Evolutionary conservation across 768 basidiomycete species (phyloP), one percentile per base, ranked within the genome.

Genomic region (Trametes cingulata): DNA sequence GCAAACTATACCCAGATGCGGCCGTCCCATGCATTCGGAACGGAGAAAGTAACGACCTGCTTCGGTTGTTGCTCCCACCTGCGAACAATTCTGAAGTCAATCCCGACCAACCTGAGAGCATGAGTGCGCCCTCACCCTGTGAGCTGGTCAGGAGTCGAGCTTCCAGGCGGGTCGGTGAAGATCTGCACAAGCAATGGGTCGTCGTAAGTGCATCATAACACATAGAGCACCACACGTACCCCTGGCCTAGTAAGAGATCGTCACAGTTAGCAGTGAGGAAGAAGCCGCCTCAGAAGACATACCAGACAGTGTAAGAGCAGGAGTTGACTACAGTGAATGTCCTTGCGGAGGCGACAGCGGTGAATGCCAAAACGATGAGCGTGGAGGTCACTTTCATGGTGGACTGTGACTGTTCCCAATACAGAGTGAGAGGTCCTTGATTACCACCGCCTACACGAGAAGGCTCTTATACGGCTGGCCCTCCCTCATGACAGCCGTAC

Each of bases 241-340:
- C 71, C 73, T 20, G 73, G 73, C 71, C 73, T 73, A 48, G 5
- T 12, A n/a, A 8, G 14, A 6, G 27, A 12, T 19, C 15, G 19
- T 8, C 22, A 9, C 19, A 35, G 27, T 36, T 17, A 24, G 17
- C 14, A 39, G 2, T 29, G 4, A 45, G 20, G 13, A 17, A 46
- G 33, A 13, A 1, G 19, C 27, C 2, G 1, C 22, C n/a, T 29
- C 45, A 39, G 14, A 37, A 37, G 19, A 63, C 68, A 19, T 52
- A 77, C 77, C 77, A 78, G 39, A 78, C 70, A 1, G 76, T 78
- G 67, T 75, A 79, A 1, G 75, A 70, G 65, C 77, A 78, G 29
- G 58, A 67, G 58, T 79, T 79, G 68, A 69, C 68, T 14, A 78
- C 76, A 1, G 74, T 77, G 64, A 79, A 75, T 10, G 70, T 74